phyloP scores from a whole-genome alignment of 805 yeast genomes.

The Hanseniaspora mollemarum region DNA sequence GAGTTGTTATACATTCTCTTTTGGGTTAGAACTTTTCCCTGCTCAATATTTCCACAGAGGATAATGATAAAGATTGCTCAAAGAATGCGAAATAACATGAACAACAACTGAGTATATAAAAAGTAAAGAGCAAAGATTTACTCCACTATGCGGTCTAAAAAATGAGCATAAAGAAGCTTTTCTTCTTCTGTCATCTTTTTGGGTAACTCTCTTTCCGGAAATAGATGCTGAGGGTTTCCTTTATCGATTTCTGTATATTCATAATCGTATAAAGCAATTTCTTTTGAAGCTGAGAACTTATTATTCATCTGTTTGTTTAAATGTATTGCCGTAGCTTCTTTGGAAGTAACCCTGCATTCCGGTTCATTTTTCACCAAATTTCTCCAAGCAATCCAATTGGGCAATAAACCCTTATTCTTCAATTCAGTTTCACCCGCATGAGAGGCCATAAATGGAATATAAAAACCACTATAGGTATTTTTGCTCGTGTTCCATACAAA shows the following conservation, averaged over 20 bases:
- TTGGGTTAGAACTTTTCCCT: too few relatives aligned
- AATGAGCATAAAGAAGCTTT: background rate
- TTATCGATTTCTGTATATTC: background rate
- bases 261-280: background rate
- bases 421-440: constrained; percentile 48
- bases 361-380: too few relatives aligned
- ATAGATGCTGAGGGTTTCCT: background rate
- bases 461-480: constrained; percentile 44
- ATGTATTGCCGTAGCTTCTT: background rate
- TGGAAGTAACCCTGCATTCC: background rate
- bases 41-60: too few relatives aligned
- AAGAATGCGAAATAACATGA: too few relatives aligned
- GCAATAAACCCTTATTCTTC: constrained; percentile 30
- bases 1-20: too few relatives aligned
- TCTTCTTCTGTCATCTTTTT: constrained; percentile 1
- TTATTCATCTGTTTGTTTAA: too few relatives aligned
- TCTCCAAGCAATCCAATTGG: background rate
- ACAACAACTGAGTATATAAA: too few relatives aligned
- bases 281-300: too few relatives aligned
- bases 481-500: constrained; percentile 51
- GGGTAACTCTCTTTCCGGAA: background rate
- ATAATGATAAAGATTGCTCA: too few relatives aligned
- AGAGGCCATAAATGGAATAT: constrained; percentile 41
- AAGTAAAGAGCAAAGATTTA: background rate
- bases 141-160: background rate